These are phyloP conservation scores for Kokia cookei DNA, from an alignment of 441 rosid genomes.

Conservation along the genomic window DNA sequence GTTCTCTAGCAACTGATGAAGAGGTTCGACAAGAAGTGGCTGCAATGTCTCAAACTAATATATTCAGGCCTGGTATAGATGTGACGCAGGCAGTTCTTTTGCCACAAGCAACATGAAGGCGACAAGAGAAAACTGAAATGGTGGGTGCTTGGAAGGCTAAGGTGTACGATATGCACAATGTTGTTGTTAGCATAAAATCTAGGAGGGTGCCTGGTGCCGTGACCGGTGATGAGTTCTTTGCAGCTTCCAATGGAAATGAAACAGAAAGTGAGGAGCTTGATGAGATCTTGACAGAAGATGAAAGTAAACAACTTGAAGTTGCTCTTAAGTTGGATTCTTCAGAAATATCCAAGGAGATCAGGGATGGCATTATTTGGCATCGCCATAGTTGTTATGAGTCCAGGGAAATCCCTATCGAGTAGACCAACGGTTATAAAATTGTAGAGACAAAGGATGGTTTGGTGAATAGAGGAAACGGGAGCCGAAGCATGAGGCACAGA, in stretches of 20 bases:
- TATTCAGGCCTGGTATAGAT: constrained; percentile 94
- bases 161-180: constrained; percentile 97
- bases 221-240: constrained; percentile 82
- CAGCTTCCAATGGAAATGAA: constrained; percentile 66
- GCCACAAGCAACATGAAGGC: constrained; percentile 91
- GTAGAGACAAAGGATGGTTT: constrained; percentile 82
- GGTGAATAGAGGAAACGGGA: constrained; percentile 91
- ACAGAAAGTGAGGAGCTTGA: constrained; percentile 68
- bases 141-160: constrained; percentile 94
- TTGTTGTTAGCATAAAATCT: constrained; percentile 86
- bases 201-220: constrained; percentile 94
- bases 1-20: constrained; percentile 68
- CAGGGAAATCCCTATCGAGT: constrained; percentile 69
- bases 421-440: constrained; percentile 34
- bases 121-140: constrained; percentile 85
- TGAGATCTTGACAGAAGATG: constrained; percentile 78
- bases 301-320: constrained; percentile 80
- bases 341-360: constrained; percentile 43
- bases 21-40: constrained; percentile 84
- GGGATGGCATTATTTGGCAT: constrained; percentile 56
- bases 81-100: constrained; percentile 81
- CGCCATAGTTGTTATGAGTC: constrained; percentile 75
- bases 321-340: constrained; percentile 77
- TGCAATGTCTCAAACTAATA: constrained; percentile 84
- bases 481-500: constrained; percentile 51